phyloP scores from a whole-genome alignment of 768 basidiomycete genomes.

The Boletus insuetus region DNA sequence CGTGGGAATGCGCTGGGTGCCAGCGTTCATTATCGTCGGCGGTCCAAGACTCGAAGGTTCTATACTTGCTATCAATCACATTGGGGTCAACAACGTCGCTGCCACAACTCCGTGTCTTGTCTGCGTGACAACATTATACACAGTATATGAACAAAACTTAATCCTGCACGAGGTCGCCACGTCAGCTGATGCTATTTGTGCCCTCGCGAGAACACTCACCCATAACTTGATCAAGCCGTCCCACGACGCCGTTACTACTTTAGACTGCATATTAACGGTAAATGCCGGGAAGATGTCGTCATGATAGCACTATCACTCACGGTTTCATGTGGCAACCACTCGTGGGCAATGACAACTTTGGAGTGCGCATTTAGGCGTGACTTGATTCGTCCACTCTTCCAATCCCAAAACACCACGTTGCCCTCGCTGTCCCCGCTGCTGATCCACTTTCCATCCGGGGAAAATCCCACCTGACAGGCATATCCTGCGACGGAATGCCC shows the following conservation, averaged over 20 bases:
- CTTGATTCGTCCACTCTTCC: slow-evolving; percentile 97
- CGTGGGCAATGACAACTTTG: slow-evolving; percentile 97
- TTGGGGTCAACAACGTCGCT: too few relatives aligned
- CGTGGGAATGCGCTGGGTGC: too few relatives aligned
- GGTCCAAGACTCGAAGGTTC: neutral
- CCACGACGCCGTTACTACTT: slow-evolving; percentile 96
- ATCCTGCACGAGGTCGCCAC: slow-evolving; percentile 23
- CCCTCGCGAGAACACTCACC: slow-evolving; percentile 49
- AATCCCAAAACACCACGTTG: slow-evolving; percentile 98
- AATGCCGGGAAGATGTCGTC: neutral
- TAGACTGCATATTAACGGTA: slow-evolving; percentile 58
- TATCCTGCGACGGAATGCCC: slow-evolving; percentile 97
- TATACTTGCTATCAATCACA: neutral
- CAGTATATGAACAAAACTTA: slow-evolving; percentile 15
- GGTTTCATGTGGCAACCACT: slow-evolving; percentile 96
- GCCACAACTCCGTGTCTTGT: too few relatives aligned
- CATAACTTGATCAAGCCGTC: slow-evolving; percentile 98
- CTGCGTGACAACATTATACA: slow-evolving; percentile 5
- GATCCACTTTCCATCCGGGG: slow-evolving; percentile 97
- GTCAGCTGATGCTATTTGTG: neutral
- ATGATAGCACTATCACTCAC: slow-evolving; percentile 48
- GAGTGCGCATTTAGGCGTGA: slow-evolving; percentile 84
- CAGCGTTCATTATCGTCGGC: too few relatives aligned
- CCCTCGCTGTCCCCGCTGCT: slow-evolving; percentile 95
- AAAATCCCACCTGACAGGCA: slow-evolving; percentile 96